Conservation (phyloP, 2,329 filamentous ascomycete species). For the Neofusicoccum sp. region DNA sequence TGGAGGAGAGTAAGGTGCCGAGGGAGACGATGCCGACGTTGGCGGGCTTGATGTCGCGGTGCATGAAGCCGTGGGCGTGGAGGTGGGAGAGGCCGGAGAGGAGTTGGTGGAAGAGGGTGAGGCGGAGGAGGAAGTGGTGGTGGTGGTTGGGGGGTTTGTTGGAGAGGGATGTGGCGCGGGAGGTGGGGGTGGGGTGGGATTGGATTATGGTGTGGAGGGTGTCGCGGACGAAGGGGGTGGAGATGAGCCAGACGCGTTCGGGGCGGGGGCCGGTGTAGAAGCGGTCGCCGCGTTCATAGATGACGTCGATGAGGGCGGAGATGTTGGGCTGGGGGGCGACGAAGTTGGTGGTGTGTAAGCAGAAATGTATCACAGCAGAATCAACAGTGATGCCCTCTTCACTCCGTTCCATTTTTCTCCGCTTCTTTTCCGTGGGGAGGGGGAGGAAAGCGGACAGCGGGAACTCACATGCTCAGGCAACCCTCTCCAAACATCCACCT, state of each 20-base stretch:
- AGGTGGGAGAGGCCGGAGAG: slow-evolving; percentile 19
- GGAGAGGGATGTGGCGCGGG: neutral
- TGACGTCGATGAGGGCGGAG: slow-evolving; percentile 3
- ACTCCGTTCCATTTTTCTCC: too few species aligned
- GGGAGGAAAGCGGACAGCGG: neutral
- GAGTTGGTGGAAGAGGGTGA: slow-evolving; percentile 1
- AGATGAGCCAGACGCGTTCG: slow-evolving; percentile 12
- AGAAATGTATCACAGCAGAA: too few species aligned
- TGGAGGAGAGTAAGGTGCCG: neutral
- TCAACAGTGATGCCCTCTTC: too few species aligned
- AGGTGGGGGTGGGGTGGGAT: neutral
- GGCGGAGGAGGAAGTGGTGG: neutral
- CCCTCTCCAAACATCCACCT: neutral
- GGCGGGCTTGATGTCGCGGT: slow-evolving; percentile 23
- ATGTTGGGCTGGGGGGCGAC: neutral
- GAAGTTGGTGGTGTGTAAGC: too few species aligned
- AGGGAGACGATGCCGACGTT: slow-evolving; percentile 14
- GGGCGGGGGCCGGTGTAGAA: slow-evolving; percentile 4
- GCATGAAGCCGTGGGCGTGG: slow-evolving; percentile 18
- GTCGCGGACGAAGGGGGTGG: slow-evolving; percentile 2
- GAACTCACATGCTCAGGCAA: slow-evolving; percentile 4
- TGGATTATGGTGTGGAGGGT: neutral
- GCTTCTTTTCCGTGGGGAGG: neutral
- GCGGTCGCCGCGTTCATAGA: slow-evolving; percentile 10
- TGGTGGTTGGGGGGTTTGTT: too few species aligned